Conservation (phyloP, 176 grass and related monocot species). For the Ensete glaucum region DNA sequence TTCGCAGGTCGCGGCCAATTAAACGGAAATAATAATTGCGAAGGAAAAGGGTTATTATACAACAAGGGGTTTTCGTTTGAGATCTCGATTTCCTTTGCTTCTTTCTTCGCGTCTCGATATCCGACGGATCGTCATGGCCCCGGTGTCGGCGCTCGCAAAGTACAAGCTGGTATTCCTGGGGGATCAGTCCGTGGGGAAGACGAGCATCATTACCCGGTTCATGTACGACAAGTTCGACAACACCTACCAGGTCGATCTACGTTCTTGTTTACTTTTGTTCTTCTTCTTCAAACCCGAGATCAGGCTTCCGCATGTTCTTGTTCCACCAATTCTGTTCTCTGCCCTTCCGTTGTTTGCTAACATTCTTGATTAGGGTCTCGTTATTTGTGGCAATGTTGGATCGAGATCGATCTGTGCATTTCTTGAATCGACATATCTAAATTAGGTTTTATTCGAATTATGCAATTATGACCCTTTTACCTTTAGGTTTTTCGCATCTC, state of each 20-base stretch:
- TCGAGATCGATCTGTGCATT: neutral
- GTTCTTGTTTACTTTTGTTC: neutral
- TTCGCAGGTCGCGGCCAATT: neutral
- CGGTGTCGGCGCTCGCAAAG: no score
- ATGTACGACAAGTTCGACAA: constrained; percentile 12
- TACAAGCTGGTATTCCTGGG: neutral
- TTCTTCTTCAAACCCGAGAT: neutral
- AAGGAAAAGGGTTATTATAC: no score
- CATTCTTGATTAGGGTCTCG: neutral
- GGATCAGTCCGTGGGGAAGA: neutral
- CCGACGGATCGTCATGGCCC: no score
- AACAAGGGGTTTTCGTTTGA: neutral
- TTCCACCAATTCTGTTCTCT: neutral
- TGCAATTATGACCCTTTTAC: neutral
- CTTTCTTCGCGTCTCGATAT: neutral
- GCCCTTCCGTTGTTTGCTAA: neutral
- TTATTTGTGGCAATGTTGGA: neutral
- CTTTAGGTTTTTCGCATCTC: neutral
- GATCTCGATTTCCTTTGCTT: neutral
- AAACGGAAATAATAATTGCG: neutral
- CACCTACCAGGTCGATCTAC: constrained; percentile 3
- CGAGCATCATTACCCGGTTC: neutral
- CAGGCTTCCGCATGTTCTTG: neutral
- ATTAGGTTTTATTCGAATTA: neutral
- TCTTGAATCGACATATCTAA: neutral